Evolutionary conservation across 768 basidiomycete genomes (phyloP), one percentile per base, ranked within the genome.

Genomic region (Mycena vitilis): DNA sequence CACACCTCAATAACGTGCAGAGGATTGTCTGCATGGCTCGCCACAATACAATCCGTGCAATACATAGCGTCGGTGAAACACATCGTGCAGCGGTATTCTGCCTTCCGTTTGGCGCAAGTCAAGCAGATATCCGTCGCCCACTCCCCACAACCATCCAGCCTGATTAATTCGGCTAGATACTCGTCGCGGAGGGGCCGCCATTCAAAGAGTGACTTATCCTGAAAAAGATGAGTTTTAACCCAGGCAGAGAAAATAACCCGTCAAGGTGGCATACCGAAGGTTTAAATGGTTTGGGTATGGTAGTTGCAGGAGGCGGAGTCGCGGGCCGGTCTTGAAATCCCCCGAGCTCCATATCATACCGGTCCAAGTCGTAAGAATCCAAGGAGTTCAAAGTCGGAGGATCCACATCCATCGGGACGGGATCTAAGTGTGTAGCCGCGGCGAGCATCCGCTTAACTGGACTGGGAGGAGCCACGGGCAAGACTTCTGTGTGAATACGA

Each of bases 1-100:
- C 66, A 38, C 38, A 74, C 73, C 56, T 72, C 44, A 8, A 75
- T 44, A 4, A 60, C 18, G 58, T 75, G 74, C n/a, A 75, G 58
- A 37, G 73, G 74, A 30, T 59, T 51, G 9, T 20, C 9, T 1
- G 52, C 74, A 73, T 20, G 44, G 30, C 4, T 38, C 8, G 15
- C 55, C 51, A 30, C 23, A 25, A 22, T 53, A 63, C 12, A 8
- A 38, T 4, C 15, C 8, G n/a, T n/a, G 53, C 62, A 63, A n/a
- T 34, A 45, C 20, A 63, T 2, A 1, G 18, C 15, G 40, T 47
- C 52, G 8, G 40, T 53, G 23, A 63, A 53, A 36, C 62, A 63
- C 8, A 9, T 55, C 42, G 8, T n/a, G 37, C 62, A 63, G 15
- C 63, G 55, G 34, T 34, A 25, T 13, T 20, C 18, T 11, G 55